Evolutionary conservation across 2,329 filamentous ascomycete genomes (phyloP), one percentile per base, ranked within the genome.

Genomic region (Sodiomyces alkalinus): DNA sequence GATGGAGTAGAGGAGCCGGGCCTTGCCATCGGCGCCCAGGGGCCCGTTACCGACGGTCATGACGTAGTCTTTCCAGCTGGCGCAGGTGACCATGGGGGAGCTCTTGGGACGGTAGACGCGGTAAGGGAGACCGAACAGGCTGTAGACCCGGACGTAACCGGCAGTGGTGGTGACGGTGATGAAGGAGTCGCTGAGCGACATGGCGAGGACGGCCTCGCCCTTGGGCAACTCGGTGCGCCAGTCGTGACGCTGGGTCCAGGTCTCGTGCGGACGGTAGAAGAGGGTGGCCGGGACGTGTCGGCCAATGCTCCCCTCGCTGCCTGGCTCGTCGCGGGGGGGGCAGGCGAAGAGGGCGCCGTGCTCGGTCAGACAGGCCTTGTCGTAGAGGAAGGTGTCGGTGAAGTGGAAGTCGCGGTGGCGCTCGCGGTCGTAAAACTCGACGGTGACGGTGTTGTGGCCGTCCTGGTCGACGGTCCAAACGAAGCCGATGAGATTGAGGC

Each of bases 381-480:
- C 90, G 53, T 96, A 96, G 4, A 85, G 64, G 47, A 85, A 94
- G 1, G 85, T 87, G 48, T 98, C 90, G 9, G 86, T 96, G 49
- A 98, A 96, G 56, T 96, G 90, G 44, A 94, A 94, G 49, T 96
- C 85, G 26, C 87, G 71, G 48, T 93, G 80, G 33, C 80, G 75
- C 41, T 92, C 85, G 33, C 85, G 79, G 50, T 98, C 92, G 49
- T 96, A 94, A 49, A 98, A 98, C 44, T 96, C 90, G 2, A 96
- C 86, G 0, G 86, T 94, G 8, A 98, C 77, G 2, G 90, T 98
- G 48, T 96, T 74, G 42, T 87, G 79, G 0, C 79, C 80, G 45
- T 94, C 86, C 52, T 98, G 90, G 41, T 93, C 81, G 12, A 98
- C 82, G 0, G 87, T 96, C 83, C 90, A 98, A 7, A 94, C 81